These are phyloP conservation scores for Rozella allomycis DNA, from an alignment of 371 early-diverging fungal species.

Conservation along the genomic window DNA sequence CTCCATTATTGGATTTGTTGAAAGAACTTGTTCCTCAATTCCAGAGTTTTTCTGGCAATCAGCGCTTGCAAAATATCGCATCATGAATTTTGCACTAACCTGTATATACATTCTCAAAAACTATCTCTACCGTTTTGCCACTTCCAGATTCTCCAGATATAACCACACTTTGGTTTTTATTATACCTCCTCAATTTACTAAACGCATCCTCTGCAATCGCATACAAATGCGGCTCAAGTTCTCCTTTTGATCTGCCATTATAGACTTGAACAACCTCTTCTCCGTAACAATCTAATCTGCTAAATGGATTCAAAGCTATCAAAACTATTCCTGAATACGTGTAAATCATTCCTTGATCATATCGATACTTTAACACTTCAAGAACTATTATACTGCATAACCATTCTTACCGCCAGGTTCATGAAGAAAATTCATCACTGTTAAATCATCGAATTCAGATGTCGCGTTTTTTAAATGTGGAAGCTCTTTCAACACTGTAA, in stretches of 20 bases:
- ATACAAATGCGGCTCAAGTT: slow-evolving; percentile 95
- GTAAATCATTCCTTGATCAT: slow-evolving; percentile 29
- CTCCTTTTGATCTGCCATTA: slow-evolving; percentile 73
- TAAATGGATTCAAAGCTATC: slow-evolving; percentile 95
- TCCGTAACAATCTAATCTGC: slow-evolving; percentile 59
- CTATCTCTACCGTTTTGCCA: slow-evolving; percentile 24
- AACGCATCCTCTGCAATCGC: slow-evolving; percentile 95
- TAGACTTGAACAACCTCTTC: slow-evolving; percentile 60
- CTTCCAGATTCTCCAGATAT: slow-evolving; percentile 88
- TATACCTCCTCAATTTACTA: slow-evolving; percentile 70
- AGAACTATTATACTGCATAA: too few relatives aligned
- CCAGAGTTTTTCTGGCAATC: slow-evolving; percentile 36
- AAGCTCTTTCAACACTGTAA: too few relatives aligned
- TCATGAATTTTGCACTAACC: slow-evolving; percentile 75
- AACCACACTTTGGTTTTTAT: slow-evolving; percentile 88
- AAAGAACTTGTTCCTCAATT: slow-evolving; percentile 27
- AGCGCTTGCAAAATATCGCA: slow-evolving; percentile 90
- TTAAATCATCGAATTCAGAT: slow-evolving; percentile 63
- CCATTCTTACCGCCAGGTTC: too few relatives aligned
- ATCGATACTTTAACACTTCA: slow-evolving; percentile 6
- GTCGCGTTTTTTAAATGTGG: slow-evolving; percentile 3
- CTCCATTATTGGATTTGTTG: slow-evolving; percentile 97
- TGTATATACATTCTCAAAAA: too few relatives aligned
- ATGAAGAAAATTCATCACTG: slow-evolving; percentile 67
- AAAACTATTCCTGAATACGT: slow-evolving; percentile 98